Percentiles rank a stretch among this genome's conserved stretches.
These are phyloP conservation scores for Falciphora oryzae DNA, from an alignment of 2,329 filamentous ascomycete genomes.

Conservation along the genomic window DNA sequence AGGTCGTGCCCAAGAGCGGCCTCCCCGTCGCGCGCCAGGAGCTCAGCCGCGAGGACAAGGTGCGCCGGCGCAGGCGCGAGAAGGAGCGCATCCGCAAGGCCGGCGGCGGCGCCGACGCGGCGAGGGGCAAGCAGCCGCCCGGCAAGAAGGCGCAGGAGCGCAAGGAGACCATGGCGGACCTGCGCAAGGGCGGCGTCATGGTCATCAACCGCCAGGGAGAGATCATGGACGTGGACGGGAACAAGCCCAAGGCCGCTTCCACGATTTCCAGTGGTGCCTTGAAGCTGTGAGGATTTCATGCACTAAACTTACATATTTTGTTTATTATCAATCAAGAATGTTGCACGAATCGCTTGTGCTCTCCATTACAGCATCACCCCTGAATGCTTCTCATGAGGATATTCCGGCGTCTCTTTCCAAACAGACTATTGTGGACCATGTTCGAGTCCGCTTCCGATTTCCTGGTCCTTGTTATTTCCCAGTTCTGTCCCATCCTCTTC, in stretches of 20 bases:
- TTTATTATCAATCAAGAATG: neutral
- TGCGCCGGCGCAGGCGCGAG: conserved; percentile 67
- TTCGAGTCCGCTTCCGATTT: no score
- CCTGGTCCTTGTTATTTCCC: no score
- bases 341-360: no score
- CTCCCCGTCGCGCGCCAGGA: conserved; percentile 76
- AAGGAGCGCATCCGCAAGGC: conserved; percentile 79
- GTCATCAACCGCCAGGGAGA: conserved; percentile 88
- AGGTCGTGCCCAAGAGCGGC: conserved; percentile 72
- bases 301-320: neutral
- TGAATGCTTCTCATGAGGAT: no score
- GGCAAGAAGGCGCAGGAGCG: conserved; percentile 55
- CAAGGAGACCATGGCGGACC: conserved; percentile 39
- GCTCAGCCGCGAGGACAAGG: conserved; percentile 81
- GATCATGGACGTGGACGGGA: conserved; percentile 76
- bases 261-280: conserved; percentile 50
- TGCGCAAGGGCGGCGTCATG: conserved; percentile 71
- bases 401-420: no score
- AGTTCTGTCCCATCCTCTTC: no score
- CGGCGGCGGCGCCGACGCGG: conserved; percentile 25
- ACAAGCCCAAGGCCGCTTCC: conserved; percentile 55
- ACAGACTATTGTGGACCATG: no score
- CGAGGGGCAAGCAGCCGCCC: conserved; percentile 40
- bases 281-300: conserved; percentile 46
- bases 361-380: no score